Base-by-base conservation (phyloP, 177 flowering plant genomes). In the Tripterygium wilfordii region DNA sequence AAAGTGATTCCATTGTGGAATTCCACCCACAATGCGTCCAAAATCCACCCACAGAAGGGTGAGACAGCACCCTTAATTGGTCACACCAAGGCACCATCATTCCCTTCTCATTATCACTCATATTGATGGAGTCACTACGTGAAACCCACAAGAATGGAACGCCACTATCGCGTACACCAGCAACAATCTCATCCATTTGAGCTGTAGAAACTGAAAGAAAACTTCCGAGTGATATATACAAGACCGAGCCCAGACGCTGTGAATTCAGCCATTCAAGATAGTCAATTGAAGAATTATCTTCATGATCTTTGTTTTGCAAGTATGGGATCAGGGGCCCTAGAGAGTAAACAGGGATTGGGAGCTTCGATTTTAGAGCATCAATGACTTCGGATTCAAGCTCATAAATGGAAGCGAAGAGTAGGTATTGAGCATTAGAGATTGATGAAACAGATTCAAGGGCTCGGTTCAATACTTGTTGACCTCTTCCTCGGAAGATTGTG, bases 21-120 rank as follows among this genome's bases (percentile, higher is more conserved):
- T 80, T 80, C 77, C 74, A 80, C 19, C 87, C 91, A 41, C 88
- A 83, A 53, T 80, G 91, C 0, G 78, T 60, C 75, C 73, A 81
- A 33, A 80, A 83, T 6, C 83, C 91, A 0, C 88, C 88, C 0
- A 83, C 51, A 1, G 83, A 62, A 44, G 66, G 27, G 55, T 82
- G 89, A 28, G 53, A 51, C 45, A 82, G 31, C 24, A 75, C 83
- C 56, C 36, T 60, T 52, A 75, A 20, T 16, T 78, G 86, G 53
- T 68, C 66, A 56, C 80, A 80, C 86, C 83, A 77, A 1, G 73
- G 64, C 53, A 77, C 71, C 27, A 69, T 72, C 16, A 75, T 3
- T 7, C 83, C 73, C 57, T 2, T 49, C 1, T 45, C 68, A 15
- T n/a, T n/a, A n/a, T n/a, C n/a, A n/a, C n/a, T n/a, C n/a, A n/a